A percentile compares a stretch with the other conserved stretches of the same genome.
These are phyloP conservation scores for Heracleum sosnowskyi DNA, from an alignment of 129 eudicot species.

Conservation along the genomic window DNA sequence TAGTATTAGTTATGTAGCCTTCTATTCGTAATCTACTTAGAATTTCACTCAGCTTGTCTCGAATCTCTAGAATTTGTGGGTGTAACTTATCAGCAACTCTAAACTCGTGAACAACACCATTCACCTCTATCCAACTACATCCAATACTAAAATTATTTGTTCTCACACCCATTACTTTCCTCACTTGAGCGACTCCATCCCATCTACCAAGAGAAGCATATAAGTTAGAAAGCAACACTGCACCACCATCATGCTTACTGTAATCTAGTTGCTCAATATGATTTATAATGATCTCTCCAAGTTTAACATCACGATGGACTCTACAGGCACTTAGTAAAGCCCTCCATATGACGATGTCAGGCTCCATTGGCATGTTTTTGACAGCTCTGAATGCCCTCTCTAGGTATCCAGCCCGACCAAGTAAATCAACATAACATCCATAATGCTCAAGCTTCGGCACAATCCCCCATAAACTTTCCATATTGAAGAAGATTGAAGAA, in stretches of 20 bases:
- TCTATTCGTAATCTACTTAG: conserved; percentile 27
- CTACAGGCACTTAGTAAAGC: conserved; percentile 78
- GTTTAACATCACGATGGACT: conserved; percentile 39
- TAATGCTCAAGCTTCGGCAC: conserved; percentile 70
- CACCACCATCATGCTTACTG: conserved; percentile 25
- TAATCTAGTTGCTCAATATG: conserved; percentile 31
- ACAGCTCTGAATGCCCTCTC: conserved; percentile 52
- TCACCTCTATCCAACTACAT: conserved; percentile 82
- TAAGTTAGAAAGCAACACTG: conserved; percentile 60
- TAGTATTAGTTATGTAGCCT: conserved; percentile 36
- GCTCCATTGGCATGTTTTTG: conserved; percentile 52
- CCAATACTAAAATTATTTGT: conserved; percentile 41
- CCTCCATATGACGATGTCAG: conserved; percentile 73
- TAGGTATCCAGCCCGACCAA: conserved; percentile 70
- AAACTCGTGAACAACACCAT: conserved; percentile 68
- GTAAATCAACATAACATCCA: conserved; percentile 73
- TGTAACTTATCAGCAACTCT: conserved; percentile 70
- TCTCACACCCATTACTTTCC: conserved; percentile 45
- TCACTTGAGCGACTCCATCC: conserved; percentile 46
- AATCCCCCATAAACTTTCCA: conserved; percentile 49
- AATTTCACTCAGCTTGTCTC: conserved; percentile 34
- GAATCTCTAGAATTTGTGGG: conserved; percentile 38
- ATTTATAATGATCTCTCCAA: conserved; percentile 48
- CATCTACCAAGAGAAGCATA: conserved; percentile 75
- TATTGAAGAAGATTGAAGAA: conserved; percentile 50